These are phyloP conservation scores for Cryptosporidium bovis DNA, from an alignment of 169 alveolate genomes.

Conservation along the genomic window DNA sequence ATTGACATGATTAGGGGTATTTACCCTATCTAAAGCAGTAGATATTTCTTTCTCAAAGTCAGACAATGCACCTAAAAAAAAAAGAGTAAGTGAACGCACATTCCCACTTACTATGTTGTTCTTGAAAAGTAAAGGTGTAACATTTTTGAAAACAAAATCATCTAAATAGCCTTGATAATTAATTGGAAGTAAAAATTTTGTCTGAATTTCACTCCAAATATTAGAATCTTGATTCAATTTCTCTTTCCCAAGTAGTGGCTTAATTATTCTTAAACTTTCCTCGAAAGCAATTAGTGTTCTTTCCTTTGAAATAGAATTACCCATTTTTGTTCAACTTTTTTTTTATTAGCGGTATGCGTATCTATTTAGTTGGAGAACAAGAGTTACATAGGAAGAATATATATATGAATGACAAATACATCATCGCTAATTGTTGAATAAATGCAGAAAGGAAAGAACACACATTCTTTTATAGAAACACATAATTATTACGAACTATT, in stretches of 20 bases:
- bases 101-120: conserved; percentile 22
- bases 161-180: background rate
- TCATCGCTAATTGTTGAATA: background rate
- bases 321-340: conserved; percentile 36
- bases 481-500: no score
- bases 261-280: conserved; percentile 1
- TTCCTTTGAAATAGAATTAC: conserved; percentile 64
- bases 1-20: background rate
- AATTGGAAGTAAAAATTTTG: conserved; percentile 5
- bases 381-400: background rate
- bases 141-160: conserved; percentile 4
- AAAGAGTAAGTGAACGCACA: conserved; percentile 12
- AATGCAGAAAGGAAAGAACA: background rate
- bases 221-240: background rate
- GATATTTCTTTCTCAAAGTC: conserved; percentile 24
- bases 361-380: background rate
- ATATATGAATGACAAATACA: background rate
- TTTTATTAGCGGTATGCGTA: conserved; percentile 6
- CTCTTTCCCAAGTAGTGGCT: conserved; percentile 24
- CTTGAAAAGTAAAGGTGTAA: conserved; percentile 14
- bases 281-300: background rate
- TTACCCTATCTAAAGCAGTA: background rate
- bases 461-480: no score
- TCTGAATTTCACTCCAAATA: conserved; percentile 21
- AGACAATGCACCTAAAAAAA: conserved; percentile 4